Percentiles rank a stretch among this genome's conserved stretches.
Evolutionary conservation across 2,329 filamentous ascomycete species (phyloP).

Genomic region (Cladosporium sp.): DNA sequence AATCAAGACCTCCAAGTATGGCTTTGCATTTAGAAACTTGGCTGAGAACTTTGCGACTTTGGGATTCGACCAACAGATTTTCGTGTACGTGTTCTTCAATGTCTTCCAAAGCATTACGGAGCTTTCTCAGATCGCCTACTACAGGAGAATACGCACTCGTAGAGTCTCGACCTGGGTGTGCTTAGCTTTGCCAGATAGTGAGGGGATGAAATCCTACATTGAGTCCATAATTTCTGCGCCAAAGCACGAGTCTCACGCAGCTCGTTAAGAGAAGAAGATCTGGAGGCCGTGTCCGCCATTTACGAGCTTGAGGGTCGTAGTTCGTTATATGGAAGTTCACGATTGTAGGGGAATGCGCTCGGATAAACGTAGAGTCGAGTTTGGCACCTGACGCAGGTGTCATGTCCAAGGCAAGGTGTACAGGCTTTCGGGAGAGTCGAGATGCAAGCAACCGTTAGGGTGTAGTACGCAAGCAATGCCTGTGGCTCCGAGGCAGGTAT

Average conservation of each 20-base stretch:
- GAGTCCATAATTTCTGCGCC: slow-evolving; percentile 5
- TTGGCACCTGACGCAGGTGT: too few species aligned
- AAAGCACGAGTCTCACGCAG: slow-evolving; percentile 1
- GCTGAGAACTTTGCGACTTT: not conserved
- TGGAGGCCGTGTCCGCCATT: not conserved
- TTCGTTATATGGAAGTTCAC: too few species aligned
- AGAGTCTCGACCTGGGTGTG: not conserved
- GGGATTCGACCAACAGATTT: not conserved
- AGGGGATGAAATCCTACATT: not conserved
- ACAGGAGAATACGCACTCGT: not conserved
- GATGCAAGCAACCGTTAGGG: too few species aligned
- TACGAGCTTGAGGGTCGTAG: not conserved
- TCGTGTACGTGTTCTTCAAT: slow-evolving; percentile 1
- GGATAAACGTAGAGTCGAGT: too few species aligned
- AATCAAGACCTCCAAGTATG: not conserved
- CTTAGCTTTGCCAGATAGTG: not conserved
- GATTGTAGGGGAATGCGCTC: too few species aligned
- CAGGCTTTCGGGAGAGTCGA: too few species aligned
- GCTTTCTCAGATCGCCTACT: not conserved
- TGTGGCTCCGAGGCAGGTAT: too few species aligned
- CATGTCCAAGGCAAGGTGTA: too few species aligned
- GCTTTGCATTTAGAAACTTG: not conserved
- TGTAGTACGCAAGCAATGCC: too few species aligned
- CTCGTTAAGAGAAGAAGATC: not conserved
- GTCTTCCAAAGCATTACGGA: slow-evolving; percentile 7